These are phyloP conservation scores for Naganishia kalamii DNA, from an alignment of 768 basidiomycete species.

Conservation along the genomic window DNA sequence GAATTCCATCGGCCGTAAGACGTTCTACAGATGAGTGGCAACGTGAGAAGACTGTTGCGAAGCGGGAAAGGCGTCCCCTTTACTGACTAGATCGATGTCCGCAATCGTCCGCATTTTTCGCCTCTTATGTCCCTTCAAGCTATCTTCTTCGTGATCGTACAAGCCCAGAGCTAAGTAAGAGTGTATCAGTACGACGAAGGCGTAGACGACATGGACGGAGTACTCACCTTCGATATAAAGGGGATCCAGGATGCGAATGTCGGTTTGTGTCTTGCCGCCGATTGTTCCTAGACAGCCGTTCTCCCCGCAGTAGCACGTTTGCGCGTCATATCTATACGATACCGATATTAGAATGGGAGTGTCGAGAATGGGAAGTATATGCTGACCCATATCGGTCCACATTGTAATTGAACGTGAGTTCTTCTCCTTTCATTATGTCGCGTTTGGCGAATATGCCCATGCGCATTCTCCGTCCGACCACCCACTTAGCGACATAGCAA, in stretches of 20 bases:
- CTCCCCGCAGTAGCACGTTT: conserved; percentile 91
- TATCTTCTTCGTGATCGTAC: neutral
- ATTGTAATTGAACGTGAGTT: conserved; percentile 98
- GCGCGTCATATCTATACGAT: conserved; percentile 72
- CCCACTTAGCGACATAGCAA: conserved; percentile 98
- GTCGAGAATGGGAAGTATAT: neutral
- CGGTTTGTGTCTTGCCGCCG: conserved; percentile 97
- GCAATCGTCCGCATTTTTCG: neutral
- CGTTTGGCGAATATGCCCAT: conserved; percentile 96
- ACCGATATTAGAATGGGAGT: neutral
- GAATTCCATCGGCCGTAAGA: conserved; percentile 64
- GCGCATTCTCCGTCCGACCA: conserved; percentile 74
- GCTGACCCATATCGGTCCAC: conserved; percentile 96
- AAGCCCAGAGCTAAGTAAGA: neutral
- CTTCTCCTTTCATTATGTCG: conserved; percentile 67
- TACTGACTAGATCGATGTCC: neutral
- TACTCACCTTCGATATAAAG: conserved; percentile 78
- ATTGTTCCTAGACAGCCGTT: conserved; percentile 91
- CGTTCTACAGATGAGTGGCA: conserved; percentile 54
- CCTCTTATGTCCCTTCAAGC: neutral
- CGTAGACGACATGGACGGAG: neutral
- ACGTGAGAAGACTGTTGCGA: neutral
- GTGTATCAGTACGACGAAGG: too few species aligned
- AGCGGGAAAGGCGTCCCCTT: too few species aligned
- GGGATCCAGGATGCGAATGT: conserved; percentile 88